These are phyloP conservation scores for Hamigera avellanea DNA, from an alignment of 495 filamentous ascomycete genomes.

Conservation along the genomic window DNA sequence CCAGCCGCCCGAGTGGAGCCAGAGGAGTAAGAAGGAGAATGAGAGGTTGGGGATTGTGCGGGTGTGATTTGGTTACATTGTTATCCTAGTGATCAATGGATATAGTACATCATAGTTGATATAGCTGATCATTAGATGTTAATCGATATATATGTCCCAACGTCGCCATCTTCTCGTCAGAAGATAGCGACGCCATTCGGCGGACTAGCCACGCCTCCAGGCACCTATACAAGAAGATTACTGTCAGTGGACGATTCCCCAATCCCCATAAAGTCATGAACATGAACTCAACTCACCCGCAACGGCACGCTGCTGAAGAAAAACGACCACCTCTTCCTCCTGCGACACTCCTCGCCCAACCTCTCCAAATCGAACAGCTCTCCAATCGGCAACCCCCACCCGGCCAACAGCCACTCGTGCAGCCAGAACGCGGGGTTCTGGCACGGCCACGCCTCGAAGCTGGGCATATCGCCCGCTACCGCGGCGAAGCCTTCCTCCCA, in stretches of 20 bases:
- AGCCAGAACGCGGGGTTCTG: constrained; percentile 18
- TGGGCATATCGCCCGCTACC: constrained; percentile 37
- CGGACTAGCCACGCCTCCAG: constrained; percentile 43
- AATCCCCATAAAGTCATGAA: background rate
- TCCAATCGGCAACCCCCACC: constrained; percentile 48
- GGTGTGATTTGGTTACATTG: constrained; percentile 1
- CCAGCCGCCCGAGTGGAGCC: constrained; percentile 47
- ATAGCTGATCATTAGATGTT: too few species aligned
- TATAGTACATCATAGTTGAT: too few species aligned
- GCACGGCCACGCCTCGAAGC: constrained; percentile 32
- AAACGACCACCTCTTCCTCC: constrained; percentile 33
- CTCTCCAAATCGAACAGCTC: constrained; percentile 48
- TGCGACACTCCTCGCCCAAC: constrained; percentile 31
- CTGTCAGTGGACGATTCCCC: too few species aligned
- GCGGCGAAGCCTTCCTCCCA: constrained; percentile 40
- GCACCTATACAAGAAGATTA: constrained; percentile 13
- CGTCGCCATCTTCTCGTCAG: too few species aligned
- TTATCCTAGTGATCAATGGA: too few species aligned
- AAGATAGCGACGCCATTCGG: constrained; percentile 40
- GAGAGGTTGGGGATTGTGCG: constrained; percentile 44
- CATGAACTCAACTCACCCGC: constrained; percentile 25
- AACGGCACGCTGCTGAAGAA: constrained; percentile 45
- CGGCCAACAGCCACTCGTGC: constrained; percentile 42
- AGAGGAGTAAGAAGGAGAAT: constrained; percentile 44
- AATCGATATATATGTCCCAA: too few species aligned